phyloP scores from a whole-genome alignment of 305 asterid genomes.

The Coffea humblotiana region DNA sequence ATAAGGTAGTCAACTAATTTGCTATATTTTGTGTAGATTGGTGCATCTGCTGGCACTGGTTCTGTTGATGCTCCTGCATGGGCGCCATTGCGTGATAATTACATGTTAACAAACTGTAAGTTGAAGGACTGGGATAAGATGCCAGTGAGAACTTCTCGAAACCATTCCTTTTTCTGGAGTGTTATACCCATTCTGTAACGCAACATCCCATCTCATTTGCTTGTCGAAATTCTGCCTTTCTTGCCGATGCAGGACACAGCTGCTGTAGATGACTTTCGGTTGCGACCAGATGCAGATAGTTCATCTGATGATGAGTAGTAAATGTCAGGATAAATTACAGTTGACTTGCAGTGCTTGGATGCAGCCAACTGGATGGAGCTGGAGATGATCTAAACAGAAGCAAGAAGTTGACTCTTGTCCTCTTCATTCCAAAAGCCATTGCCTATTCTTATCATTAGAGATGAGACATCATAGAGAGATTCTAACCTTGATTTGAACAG shows the following conservation, averaged over 20 bases:
- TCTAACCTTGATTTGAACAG: too few species aligned
- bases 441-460: too few species aligned
- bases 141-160: constrained; percentile 41
- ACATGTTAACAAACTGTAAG: constrained; percentile 79
- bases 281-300: constrained; percentile 41
- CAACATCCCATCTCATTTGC: neutral
- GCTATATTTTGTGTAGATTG: constrained; percentile 37
- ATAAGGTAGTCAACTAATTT: neutral
- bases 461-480: too few species aligned
- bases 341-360: neutral
- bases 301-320: constrained; percentile 56
- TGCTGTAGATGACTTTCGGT: constrained; percentile 45
- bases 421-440: too few species aligned
- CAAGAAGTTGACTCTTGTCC: too few species aligned
- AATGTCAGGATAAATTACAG: neutral
- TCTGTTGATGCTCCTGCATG: constrained; percentile 64
- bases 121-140: constrained; percentile 89
- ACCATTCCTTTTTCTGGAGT: neutral
- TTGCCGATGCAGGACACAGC: constrained; percentile 39
- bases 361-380: neutral
- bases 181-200: too few species aligned
- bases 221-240: neutral
- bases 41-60: constrained; percentile 39
- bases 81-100: constrained; percentile 85
- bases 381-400: neutral